Conservation (phyloP, 257 asterid genomes). For the Rehmannia glutinosa region DNA sequence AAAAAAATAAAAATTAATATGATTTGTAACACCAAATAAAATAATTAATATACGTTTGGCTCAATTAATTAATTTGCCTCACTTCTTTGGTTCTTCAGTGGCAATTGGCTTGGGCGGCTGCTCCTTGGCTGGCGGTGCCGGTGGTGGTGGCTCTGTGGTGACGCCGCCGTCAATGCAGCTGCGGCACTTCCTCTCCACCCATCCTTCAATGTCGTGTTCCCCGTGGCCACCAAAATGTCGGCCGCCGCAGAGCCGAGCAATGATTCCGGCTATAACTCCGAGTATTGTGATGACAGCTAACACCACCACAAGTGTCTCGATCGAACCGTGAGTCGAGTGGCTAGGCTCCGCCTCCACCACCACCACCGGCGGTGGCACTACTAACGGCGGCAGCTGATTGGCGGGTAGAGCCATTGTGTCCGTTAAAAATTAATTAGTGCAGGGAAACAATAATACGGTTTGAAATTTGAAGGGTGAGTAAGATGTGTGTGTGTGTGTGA, state of each 20-base stretch:
- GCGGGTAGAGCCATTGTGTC: conserved; percentile 19
- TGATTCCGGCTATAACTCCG: conserved; percentile 67
- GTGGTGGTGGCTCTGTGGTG: conserved; percentile 22
- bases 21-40: too few relatives aligned
- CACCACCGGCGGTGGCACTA: conserved; percentile 18
- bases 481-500: too few relatives aligned
- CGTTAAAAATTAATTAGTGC: background rate
- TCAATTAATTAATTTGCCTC: too few relatives aligned
- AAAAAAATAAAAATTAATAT: too few relatives aligned
- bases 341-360: conserved; percentile 26
- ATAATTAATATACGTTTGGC: too few relatives aligned
- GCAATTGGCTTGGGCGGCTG: conserved; percentile 30
- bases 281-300: conserved; percentile 70
- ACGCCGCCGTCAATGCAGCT: conserved; percentile 74
- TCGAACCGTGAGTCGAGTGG: conserved; percentile 54
- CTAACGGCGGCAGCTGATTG: conserved; percentile 72
- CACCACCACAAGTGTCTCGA: conserved; percentile 81
- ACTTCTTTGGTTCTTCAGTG: conserved; percentile 30
- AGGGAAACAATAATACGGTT: background rate
- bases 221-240: conserved; percentile 62
- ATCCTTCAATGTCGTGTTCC: conserved; percentile 73
- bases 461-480: too few relatives aligned
- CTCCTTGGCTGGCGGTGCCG: conserved; percentile 30
- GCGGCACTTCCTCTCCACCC: conserved; percentile 79
- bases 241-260: conserved; percentile 86